Evolutionary conservation across 345 rosid species (phyloP).

Genomic region (Cardamine chenopodiifolia): DNA sequence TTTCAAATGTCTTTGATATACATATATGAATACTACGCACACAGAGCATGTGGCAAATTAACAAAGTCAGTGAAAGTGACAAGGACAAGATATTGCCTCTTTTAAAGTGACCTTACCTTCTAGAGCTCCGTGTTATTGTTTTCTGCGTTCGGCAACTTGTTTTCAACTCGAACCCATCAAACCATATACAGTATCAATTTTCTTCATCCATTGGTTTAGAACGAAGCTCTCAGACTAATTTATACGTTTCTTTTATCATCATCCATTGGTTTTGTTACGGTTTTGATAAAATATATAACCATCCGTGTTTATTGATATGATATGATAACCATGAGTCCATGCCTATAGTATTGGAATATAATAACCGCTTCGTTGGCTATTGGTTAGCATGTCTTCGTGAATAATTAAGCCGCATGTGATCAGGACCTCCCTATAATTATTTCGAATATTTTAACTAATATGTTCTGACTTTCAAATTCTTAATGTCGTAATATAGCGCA

Average conservation of each 20-base stretch:
- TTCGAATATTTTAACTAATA: conserved; percentile 18
- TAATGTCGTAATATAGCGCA: not conserved
- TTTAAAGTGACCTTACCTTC: conserved; percentile 4
- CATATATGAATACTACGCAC: not conserved
- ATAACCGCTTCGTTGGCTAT: not conserved
- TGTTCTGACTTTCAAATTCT: conserved; percentile 1
- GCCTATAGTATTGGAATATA: not conserved
- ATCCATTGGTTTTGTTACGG: not conserved
- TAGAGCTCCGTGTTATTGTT: not conserved
- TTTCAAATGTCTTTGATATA: not conserved
- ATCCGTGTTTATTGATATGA: not conserved
- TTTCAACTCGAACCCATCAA: not conserved
- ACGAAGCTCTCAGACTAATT: too few species aligned
- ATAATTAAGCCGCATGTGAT: conserved; percentile 25
- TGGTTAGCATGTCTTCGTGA: conserved; percentile 32
- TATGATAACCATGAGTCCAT: not conserved
- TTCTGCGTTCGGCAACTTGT: not conserved
- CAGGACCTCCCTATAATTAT: conserved; percentile 9
- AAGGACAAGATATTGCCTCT: not conserved
- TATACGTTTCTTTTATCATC: too few species aligned
- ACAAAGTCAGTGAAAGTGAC: not conserved
- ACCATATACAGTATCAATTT: not conserved
- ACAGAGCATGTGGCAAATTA: not conserved
- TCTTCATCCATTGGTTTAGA: not conserved
- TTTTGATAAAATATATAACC: not conserved